phyloP scores from a whole-genome alignment of 106 monocot species.

The Triglochin maritima region DNA sequence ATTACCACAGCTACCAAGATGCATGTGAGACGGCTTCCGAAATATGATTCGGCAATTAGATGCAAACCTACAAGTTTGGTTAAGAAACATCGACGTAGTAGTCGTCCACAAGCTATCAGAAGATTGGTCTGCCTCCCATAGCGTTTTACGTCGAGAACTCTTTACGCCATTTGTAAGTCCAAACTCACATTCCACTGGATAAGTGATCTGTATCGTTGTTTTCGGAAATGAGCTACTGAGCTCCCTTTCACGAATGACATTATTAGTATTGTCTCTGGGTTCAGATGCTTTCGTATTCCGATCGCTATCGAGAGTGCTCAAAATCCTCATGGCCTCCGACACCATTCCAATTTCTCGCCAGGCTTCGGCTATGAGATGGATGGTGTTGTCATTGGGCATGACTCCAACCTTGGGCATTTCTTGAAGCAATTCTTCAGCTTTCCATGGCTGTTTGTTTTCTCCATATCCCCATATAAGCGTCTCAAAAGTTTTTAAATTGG shows the following conservation, averaged over 20 bases:
- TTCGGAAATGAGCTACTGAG: slow-evolving; percentile 9
- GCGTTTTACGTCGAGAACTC: background rate
- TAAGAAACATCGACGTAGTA: slow-evolving; percentile 2
- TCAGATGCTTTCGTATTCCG: slow-evolving; percentile 6
- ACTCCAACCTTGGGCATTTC: slow-evolving; percentile 56
- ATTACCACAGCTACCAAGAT: slow-evolving; percentile 4
- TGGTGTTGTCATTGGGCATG: slow-evolving; percentile 26
- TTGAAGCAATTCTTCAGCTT: slow-evolving; percentile 72
- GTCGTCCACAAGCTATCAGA: slow-evolving; percentile 9
- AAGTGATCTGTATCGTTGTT: slow-evolving; percentile 5
- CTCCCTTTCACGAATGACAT: background rate
- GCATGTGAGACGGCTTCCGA: slow-evolving; percentile 1
- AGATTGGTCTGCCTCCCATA: background rate
- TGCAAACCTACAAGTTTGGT: background rate
- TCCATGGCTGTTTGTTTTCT: slow-evolving; percentile 84
- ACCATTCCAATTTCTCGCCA: slow-evolving; percentile 65
- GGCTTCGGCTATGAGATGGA: slow-evolving; percentile 60
- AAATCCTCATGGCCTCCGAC: slow-evolving; percentile 41
- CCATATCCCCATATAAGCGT: slow-evolving; percentile 93
- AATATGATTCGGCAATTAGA: background rate
- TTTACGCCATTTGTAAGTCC: background rate
- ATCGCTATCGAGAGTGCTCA: slow-evolving; percentile 15
- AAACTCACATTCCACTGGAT: background rate
- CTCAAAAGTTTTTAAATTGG: slow-evolving; percentile 81
- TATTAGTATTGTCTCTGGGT: background rate